Conservation (phyloP, 148 eudicot genomes). For the Dianthus caryophyllus region DNA sequence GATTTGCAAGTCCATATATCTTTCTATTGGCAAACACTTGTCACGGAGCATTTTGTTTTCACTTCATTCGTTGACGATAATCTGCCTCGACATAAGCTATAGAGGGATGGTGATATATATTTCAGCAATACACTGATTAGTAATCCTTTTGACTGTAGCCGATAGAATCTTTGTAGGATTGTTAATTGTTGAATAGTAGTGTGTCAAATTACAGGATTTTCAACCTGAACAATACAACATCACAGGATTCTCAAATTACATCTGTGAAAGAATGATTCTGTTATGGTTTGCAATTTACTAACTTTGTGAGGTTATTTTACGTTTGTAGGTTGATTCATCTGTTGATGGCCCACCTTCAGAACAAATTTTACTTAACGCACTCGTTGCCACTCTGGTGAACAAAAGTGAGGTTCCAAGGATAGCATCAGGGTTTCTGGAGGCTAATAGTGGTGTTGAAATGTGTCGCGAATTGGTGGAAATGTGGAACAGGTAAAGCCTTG, state of each 20-base stretch:
- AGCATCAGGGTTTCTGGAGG: conserved; percentile 61
- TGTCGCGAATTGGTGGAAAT: conserved; percentile 50
- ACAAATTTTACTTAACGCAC: conserved; percentile 44
- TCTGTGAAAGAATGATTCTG: background rate
- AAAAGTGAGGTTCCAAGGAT: conserved; percentile 45
- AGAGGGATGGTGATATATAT: too few species aligned
- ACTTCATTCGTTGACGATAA: too few species aligned
- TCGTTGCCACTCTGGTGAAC: conserved; percentile 48
- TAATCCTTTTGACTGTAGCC: too few species aligned
- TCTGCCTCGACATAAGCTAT: too few species aligned
- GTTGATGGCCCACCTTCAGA: conserved; percentile 35
- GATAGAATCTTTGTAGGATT: too few species aligned
- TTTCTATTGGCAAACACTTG: too few species aligned
- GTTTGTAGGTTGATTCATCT: conserved; percentile 49
- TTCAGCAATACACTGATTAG: too few species aligned
- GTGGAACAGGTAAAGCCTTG: conserved; percentile 46
- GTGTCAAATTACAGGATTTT: too few species aligned
- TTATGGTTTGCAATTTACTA: background rate
- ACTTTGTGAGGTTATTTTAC: background rate
- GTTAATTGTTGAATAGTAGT: too few species aligned
- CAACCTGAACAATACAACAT: too few species aligned
- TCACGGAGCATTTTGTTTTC: too few species aligned
- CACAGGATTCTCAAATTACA: too few species aligned
- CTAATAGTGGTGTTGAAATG: conserved; percentile 53
- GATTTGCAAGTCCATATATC: conserved; percentile 31